These are phyloP conservation scores for Apocynum venetum DNA, from an alignment of 257 asterid species.

Conservation along the genomic window DNA sequence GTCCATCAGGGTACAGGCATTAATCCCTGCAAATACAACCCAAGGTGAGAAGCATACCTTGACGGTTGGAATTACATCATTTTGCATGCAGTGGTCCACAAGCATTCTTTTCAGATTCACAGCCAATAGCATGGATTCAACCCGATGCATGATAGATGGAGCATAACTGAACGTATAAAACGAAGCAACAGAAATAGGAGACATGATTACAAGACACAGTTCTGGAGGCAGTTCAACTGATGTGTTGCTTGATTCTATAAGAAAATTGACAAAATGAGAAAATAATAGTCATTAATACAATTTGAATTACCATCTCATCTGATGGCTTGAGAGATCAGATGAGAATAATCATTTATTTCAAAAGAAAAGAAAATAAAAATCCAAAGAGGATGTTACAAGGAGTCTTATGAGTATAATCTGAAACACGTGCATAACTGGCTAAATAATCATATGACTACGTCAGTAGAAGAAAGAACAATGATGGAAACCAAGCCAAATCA, in stretches of 20 bases:
- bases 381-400: not conserved
- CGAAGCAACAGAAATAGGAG: slow-evolving; percentile 53
- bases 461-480: not conserved
- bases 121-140: slow-evolving; percentile 75
- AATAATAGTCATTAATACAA: not conserved
- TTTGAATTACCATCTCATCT: not conserved
- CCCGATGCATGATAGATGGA: slow-evolving; percentile 74
- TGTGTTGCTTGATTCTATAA: slow-evolving; percentile 43
- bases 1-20: not conserved
- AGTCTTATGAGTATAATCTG: too few species aligned
- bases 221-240: slow-evolving; percentile 78
- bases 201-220: slow-evolving; percentile 58
- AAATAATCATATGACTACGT: not conserved
- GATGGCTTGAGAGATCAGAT: not conserved
- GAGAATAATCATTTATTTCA: not conserved
- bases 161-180: slow-evolving; percentile 56
- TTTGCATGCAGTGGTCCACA: slow-evolving; percentile 38
- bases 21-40: not conserved
- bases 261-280: slow-evolving; percentile 2
- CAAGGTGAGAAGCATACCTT: slow-evolving; percentile 33
- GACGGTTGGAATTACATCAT: slow-evolving; percentile 43
- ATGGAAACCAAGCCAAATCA: not conserved
- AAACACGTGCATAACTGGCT: not conserved
- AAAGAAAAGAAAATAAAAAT: not conserved
- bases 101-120: slow-evolving; percentile 49